phyloP scores from a whole-genome alignment of 768 basidiomycete species.

The Boletus rufocinnamomeus region DNA sequence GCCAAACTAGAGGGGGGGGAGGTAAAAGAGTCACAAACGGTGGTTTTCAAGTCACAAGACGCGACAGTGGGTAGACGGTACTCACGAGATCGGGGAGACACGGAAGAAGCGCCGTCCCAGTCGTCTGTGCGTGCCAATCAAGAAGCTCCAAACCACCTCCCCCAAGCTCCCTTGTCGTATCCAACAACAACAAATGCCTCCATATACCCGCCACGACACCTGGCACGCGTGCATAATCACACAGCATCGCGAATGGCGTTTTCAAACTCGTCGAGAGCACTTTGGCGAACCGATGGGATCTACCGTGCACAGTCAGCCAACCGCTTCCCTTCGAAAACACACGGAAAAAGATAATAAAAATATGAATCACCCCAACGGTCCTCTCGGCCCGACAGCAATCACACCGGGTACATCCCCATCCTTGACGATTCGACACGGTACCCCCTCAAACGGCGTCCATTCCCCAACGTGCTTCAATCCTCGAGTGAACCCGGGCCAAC shows the following conservation, averaged over 20 bases:
- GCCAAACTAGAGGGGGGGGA: constrained; percentile 22
- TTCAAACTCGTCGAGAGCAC: constrained; percentile 22
- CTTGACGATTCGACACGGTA: constrained; percentile 25
- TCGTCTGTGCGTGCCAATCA: constrained; percentile 29
- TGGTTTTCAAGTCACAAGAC: not conserved
- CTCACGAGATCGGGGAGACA: constrained; percentile 25
- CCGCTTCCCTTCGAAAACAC: not conserved
- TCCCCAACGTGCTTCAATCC: constrained; percentile 24
- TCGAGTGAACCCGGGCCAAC: constrained; percentile 12
- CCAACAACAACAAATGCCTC: constrained; percentile 26
- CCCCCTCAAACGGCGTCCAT: constrained; percentile 20
- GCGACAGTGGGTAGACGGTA: not conserved
- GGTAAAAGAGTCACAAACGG: not conserved
- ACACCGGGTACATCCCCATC: constrained; percentile 18
- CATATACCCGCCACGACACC: constrained; percentile 29
- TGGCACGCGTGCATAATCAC: constrained; percentile 26
- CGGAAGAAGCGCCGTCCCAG: constrained; percentile 30
- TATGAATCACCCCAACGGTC: constrained; percentile 4
- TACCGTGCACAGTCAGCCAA: not conserved
- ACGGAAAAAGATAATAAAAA: not conserved
- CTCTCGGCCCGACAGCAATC: constrained; percentile 25
- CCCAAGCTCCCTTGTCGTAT: constrained; percentile 20
- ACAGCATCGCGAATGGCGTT: constrained; percentile 24
- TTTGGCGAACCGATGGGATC: constrained; percentile 19
- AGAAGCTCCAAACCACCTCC: constrained; percentile 31